Evolutionary conservation across 169 alveolate species (phyloP).

Genomic region (Perkinsus marinus): DNA sequence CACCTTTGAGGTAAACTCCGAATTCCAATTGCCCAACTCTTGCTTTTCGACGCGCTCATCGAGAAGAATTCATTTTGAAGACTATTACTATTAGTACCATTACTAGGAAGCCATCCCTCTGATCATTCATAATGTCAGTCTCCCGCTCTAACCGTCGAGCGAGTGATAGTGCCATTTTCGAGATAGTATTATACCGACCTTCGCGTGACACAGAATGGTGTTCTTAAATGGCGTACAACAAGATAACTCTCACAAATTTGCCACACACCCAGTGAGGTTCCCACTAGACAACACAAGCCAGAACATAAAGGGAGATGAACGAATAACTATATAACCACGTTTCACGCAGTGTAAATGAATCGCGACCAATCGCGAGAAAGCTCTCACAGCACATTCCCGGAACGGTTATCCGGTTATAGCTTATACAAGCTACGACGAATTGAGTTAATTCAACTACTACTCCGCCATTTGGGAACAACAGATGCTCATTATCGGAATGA

Average conservation of each 20-base stretch:
- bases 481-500: too few relatives aligned
- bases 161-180: not conserved
- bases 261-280: not conserved
- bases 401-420: too few relatives aligned
- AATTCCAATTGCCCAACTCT: too few relatives aligned
- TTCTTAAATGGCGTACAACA: too few relatives aligned
- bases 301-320: not conserved
- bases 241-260: not conserved
- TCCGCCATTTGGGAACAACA: too few relatives aligned
- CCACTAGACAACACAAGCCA: not conserved
- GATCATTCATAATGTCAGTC: not conserved
- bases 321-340: not conserved
- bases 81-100: not conserved
- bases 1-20: not conserved
- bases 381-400: not conserved
- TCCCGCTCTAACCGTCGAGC: not conserved
- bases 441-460: too few relatives aligned
- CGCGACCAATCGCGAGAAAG: not conserved
- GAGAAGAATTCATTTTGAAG: not conserved
- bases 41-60: too few relatives aligned
- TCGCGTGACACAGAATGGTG: too few relatives aligned
- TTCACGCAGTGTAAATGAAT: not conserved
- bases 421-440: too few relatives aligned
- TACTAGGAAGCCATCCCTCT: too few relatives aligned
- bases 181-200: not conserved